phyloP scores from a whole-genome alignment of 2,329 filamentous ascomycete species.

The Ustulina deusta region DNA sequence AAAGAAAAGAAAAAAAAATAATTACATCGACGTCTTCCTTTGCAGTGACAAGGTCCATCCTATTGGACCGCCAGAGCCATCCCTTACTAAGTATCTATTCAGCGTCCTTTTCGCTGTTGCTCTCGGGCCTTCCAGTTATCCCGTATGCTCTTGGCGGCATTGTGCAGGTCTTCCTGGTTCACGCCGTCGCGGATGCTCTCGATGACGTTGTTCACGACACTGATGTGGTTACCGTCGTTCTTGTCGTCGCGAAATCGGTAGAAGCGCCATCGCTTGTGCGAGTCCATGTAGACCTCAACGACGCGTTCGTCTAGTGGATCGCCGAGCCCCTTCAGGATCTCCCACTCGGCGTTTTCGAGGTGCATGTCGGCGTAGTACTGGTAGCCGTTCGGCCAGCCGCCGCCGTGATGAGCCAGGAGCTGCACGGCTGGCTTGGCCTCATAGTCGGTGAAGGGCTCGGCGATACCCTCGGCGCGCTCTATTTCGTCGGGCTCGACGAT shows the following conservation, averaged over 20 bases:
- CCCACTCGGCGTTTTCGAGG: slow-evolving; percentile 84
- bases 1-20: not conserved
- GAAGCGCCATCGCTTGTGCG: slow-evolving; percentile 81
- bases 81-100: not conserved
- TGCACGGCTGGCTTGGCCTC: slow-evolving; percentile 80
- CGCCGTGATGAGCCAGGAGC: slow-evolving; percentile 76
- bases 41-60: not conserved
- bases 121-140: slow-evolving; percentile 80
- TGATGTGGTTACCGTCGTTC: slow-evolving; percentile 87
- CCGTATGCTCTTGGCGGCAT: slow-evolving; percentile 76
- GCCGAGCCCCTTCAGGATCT: slow-evolving; percentile 76
- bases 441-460: slow-evolving; percentile 78
- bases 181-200: slow-evolving; percentile 91
- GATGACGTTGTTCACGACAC: slow-evolving; percentile 85
- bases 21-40: not conserved
- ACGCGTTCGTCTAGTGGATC: slow-evolving; percentile 87
- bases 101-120: slow-evolving; percentile 41
- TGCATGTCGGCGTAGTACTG: slow-evolving; percentile 74
- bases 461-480: slow-evolving; percentile 75
- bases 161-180: slow-evolving; percentile 82
- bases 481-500: slow-evolving; percentile 73
- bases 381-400: slow-evolving; percentile 66
- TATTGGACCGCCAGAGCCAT: not conserved
- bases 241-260: slow-evolving; percentile 95
- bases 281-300: slow-evolving; percentile 89